Evolutionary conservation across 1,139 yeast species (phyloP).

Genomic region (Hanseniaspora sp.): DNA sequence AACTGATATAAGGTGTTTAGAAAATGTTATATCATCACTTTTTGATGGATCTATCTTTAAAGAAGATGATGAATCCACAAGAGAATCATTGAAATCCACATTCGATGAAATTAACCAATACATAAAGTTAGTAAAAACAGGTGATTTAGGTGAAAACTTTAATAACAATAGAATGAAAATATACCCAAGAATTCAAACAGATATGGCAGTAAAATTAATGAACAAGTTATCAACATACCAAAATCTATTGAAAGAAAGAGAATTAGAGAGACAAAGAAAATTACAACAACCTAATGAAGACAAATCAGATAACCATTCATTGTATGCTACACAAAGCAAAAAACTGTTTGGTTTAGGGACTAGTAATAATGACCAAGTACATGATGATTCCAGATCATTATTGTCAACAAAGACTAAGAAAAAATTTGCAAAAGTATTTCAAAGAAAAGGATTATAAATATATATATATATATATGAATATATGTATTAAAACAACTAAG

Average conservation of each 20-base stretch:
- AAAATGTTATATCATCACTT: constrained; percentile 38
- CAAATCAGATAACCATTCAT: neutral
- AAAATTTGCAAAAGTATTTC: constrained; percentile 12
- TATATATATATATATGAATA: no score
- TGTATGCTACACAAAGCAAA: constrained; percentile 6
- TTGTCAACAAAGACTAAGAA: constrained; percentile 14
- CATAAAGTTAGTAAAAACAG: constrained; percentile 43
- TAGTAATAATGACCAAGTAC: neutral
- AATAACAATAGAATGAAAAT: constrained; percentile 49
- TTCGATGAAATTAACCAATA: constrained; percentile 53
- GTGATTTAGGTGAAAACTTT: constrained; percentile 40
- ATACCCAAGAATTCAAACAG: constrained; percentile 51
- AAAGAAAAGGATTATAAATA: constrained; percentile 10
- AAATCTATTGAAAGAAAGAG: constrained; percentile 14
- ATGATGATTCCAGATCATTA: constrained; percentile 14
- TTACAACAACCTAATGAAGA: constrained; percentile 1
- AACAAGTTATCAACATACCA: constrained; percentile 32
- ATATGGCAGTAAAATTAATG: constrained; percentile 43
- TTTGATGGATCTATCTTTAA: constrained; percentile 21
- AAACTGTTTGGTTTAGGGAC: constrained; percentile 8
- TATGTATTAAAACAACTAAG: no score
- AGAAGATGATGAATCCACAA: constrained; percentile 22
- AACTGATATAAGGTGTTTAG: constrained; percentile 50
- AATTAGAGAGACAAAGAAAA: neutral
- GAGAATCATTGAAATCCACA: constrained; percentile 39